These are phyloP conservation scores for Filobasidium floriforme DNA, from an alignment of 768 basidiomycete genomes.

Conservation along the genomic window DNA sequence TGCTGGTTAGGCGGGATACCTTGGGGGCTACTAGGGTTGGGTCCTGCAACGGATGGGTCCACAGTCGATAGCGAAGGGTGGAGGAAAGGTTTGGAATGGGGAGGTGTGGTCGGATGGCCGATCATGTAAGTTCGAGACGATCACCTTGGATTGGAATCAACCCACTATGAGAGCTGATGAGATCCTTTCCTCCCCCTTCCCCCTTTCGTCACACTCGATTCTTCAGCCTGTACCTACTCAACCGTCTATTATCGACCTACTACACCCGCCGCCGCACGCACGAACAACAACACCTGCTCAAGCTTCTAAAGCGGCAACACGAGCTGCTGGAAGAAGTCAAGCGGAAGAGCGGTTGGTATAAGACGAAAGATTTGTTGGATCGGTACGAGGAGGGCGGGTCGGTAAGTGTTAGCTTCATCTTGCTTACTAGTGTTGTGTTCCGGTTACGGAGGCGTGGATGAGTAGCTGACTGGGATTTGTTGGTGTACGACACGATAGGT, in stretches of 20 bases:
- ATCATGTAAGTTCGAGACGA: too few relatives aligned
- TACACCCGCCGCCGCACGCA: conserved; percentile 33
- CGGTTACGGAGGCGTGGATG: too few relatives aligned
- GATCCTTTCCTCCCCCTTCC: too few relatives aligned
- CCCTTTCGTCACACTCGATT: background rate
- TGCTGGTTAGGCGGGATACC: conserved; percentile 41
- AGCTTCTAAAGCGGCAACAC: conserved; percentile 67
- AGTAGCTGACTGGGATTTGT: too few relatives aligned
- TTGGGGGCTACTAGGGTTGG: conserved; percentile 41
- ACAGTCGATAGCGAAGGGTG: too few relatives aligned
- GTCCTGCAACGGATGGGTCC: too few relatives aligned
- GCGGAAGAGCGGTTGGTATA: conserved; percentile 93
- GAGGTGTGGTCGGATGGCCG: too few relatives aligned
- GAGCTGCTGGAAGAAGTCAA: conserved; percentile 90
- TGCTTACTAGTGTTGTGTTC: too few relatives aligned
- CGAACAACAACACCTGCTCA: conserved; percentile 53
- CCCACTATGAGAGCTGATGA: too few relatives aligned
- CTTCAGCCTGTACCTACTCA: conserved; percentile 29
- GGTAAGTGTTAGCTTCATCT: conserved; percentile 28
- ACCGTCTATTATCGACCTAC: conserved; percentile 32
- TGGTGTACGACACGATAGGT: too few relatives aligned
- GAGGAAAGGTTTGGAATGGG: too few relatives aligned
- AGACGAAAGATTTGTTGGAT: conserved; percentile 79
- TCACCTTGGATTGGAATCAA: too few relatives aligned
- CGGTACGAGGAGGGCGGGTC: conserved; percentile 65